Conservation (phyloP, 345 rosid genomes). For the Pugionium cornutum region DNA sequence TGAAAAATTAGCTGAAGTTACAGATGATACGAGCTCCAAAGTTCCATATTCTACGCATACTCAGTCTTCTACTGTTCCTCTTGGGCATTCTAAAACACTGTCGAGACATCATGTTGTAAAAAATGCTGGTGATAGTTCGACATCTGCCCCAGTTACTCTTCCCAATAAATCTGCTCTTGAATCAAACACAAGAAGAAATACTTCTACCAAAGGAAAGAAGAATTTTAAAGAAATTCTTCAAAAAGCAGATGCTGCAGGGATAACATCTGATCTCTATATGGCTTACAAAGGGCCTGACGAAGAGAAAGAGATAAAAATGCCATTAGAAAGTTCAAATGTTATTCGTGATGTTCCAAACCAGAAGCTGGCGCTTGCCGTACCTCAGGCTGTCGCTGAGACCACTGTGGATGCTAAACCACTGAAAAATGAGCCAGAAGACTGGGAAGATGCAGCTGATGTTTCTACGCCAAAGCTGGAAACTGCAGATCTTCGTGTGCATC, state of each 20-base stretch:
- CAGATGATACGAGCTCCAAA: constrained; percentile 41
- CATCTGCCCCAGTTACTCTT: constrained; percentile 37
- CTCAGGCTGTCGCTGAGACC: constrained; percentile 34
- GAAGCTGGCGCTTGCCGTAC: constrained; percentile 43
- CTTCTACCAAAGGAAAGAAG: constrained; percentile 49
- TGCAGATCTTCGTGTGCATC: constrained; percentile 38
- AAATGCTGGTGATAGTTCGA: constrained; percentile 37
- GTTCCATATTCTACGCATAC: constrained; percentile 40
- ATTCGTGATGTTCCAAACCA: constrained; percentile 36
- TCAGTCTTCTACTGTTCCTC: constrained; percentile 36
- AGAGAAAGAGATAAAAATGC: constrained; percentile 51
- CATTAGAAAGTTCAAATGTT: constrained; percentile 40
- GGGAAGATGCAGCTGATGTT: constrained; percentile 96
- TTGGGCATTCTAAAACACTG: constrained; percentile 43
- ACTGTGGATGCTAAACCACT: constrained; percentile 42
- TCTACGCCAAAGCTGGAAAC: constrained; percentile 77
- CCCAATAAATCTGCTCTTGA: constrained; percentile 52
- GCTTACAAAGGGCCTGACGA: constrained; percentile 95
- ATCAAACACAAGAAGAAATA: constrained; percentile 50
- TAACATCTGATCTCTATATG: constrained; percentile 74
- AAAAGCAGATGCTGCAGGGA: constrained; percentile 95
- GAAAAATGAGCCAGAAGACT: constrained; percentile 85
- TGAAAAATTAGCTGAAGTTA: constrained; percentile 28
- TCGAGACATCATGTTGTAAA: constrained; percentile 37
- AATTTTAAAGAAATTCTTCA: constrained; percentile 66